Conservation (phyloP, 768 basidiomycete genomes). For the Cystofilobasidium macerans region DNA sequence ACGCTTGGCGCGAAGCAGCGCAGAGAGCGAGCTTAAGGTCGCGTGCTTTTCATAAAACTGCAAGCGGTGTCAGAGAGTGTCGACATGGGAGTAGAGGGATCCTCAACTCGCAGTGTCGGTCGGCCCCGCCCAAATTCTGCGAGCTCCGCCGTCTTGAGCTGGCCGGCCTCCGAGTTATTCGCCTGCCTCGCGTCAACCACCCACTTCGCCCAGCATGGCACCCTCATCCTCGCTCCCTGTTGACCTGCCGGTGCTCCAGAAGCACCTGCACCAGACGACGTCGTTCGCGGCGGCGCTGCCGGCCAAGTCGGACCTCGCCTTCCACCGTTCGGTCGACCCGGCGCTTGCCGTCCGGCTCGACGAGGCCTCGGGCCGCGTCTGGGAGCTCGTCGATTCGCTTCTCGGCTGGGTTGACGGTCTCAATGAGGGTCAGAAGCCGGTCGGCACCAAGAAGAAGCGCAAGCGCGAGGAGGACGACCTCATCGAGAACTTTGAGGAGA, state of each 20-base stretch:
- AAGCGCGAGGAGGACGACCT: conserved; percentile 62
- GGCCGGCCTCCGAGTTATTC: too few relatives aligned
- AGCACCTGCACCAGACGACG: conserved; percentile 35
- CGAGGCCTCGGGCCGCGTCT: conserved; percentile 52
- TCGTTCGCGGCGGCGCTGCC: conserved; percentile 36
- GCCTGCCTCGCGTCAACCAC: too few relatives aligned
- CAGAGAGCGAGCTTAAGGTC: too few relatives aligned
- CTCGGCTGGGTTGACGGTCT: conserved; percentile 44
- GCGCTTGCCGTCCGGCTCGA: conserved; percentile 62
- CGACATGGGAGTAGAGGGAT: too few relatives aligned
- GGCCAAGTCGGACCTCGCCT: conserved; percentile 60
- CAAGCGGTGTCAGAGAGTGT: too few relatives aligned
- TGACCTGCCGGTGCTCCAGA: conserved; percentile 33
- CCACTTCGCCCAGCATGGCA: background rate
- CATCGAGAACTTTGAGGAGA: conserved; percentile 64
- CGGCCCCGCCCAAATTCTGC: too few relatives aligned
- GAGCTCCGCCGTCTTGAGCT: too few relatives aligned
- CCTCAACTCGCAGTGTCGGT: too few relatives aligned
- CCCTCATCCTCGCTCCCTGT: background rate
- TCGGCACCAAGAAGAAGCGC: conserved; percentile 34
- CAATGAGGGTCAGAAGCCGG: conserved; percentile 11
- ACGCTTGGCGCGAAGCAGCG: too few relatives aligned
- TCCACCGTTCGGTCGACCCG: conserved; percentile 75
- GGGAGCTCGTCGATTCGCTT: conserved; percentile 56
- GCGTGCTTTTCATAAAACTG: too few relatives aligned